Evolutionary conservation across 495 filamentous ascomycete genomes (phyloP).

Genomic region (Usnea hakonensis): DNA sequence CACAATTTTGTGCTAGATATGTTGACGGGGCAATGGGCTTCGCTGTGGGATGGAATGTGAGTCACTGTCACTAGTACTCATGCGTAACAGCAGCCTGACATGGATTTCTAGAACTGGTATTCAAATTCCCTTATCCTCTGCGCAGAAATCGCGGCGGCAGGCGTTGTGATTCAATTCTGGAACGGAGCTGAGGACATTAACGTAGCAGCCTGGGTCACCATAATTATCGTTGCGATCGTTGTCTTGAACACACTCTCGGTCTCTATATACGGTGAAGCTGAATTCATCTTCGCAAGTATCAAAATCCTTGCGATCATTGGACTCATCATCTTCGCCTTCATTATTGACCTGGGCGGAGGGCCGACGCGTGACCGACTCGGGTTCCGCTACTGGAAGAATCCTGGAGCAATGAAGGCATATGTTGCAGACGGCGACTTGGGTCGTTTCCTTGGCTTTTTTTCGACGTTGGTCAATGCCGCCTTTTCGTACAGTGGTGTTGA

Average conservation of each 20-base stretch:
- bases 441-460: conserved; percentile 36
- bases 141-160: conserved; percentile 67
- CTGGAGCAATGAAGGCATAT: conserved; percentile 58
- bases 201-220: conserved; percentile 63
- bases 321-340: conserved; percentile 57
- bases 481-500: conserved; percentile 54
- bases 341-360: conserved; percentile 60
- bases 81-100: neutral
- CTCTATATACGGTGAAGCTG: conserved; percentile 61
- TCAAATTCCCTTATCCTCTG: conserved; percentile 58
- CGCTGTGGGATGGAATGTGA: conserved; percentile 72
- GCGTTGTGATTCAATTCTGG: conserved; percentile 72
- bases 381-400: conserved; percentile 63
- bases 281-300: conserved; percentile 65
- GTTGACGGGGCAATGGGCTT: conserved; percentile 69
- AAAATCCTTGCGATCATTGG: conserved; percentile 71
- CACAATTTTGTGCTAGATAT: conserved; percentile 64
- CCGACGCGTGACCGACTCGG: conserved; percentile 56
- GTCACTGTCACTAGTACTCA: conserved; percentile 13
- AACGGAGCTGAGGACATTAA: conserved; percentile 40
- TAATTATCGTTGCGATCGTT: conserved; percentile 66
- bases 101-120: conserved; percentile 39
- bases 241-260: conserved; percentile 61
- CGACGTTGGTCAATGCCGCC: conserved; percentile 34
- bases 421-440: conserved; percentile 31